Evolutionary conservation across 2,329 filamentous ascomycete genomes (phyloP).

Genomic region (Aschersonia sp.): DNA sequence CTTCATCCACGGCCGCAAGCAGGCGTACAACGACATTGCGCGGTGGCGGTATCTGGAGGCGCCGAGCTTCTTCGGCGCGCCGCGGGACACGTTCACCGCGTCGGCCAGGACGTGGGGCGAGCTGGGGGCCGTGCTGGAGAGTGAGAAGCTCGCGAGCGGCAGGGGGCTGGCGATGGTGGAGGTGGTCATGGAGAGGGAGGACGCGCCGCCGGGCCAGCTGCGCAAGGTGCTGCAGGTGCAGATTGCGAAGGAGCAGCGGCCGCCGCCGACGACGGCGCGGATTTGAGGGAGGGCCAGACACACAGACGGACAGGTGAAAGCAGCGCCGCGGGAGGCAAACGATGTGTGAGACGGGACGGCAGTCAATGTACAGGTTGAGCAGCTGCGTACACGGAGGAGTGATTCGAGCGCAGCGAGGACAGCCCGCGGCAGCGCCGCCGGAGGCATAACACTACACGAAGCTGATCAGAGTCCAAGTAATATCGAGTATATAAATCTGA

Average conservation of each 20-base stretch:
- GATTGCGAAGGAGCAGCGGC: conserved; percentile 1
- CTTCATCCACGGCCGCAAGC: conserved; percentile 36
- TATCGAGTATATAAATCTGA: too few relatives aligned
- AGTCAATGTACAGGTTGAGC: too few relatives aligned
- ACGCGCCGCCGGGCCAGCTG: conserved; percentile 3
- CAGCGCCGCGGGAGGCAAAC: too few relatives aligned
- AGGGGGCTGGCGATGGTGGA: conserved; percentile 4
- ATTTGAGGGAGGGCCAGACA: too few relatives aligned
- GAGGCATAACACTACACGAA: too few relatives aligned
- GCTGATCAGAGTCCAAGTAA: too few relatives aligned
- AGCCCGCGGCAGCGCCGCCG: too few relatives aligned
- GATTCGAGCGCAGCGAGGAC: too few relatives aligned
- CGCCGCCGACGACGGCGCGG: too few relatives aligned
- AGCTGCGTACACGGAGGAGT: too few relatives aligned
- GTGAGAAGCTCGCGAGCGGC: background rate
- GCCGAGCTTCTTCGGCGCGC: conserved; percentile 30
- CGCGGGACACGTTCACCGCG: conserved; percentile 3
- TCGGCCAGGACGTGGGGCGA: conserved; percentile 4
- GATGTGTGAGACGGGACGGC: too few relatives aligned
- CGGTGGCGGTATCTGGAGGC: conserved; percentile 35
- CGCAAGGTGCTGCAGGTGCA: conserved; percentile 3
- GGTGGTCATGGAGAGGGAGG: conserved; percentile 5
- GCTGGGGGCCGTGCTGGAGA: conserved; percentile 1
- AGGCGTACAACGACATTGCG: conserved; percentile 40
- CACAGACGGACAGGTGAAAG: too few relatives aligned